A percentile compares a stretch with the other conserved stretches of the same genome.
Conservation (phyloP, 129 eudicot species). For the Flaveria ramosissima region DNA sequence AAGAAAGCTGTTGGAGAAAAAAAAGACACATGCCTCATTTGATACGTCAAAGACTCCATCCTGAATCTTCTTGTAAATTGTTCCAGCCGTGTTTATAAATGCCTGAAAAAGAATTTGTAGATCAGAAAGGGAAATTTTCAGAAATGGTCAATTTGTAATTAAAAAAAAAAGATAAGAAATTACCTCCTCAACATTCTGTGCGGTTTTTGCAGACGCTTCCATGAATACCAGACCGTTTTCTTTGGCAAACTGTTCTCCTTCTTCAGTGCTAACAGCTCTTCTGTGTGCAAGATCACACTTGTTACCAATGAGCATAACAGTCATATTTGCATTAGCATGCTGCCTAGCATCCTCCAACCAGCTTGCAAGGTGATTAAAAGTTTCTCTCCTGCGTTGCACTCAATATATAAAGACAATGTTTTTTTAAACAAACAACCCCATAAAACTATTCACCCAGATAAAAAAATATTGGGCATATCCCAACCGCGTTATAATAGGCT, state of each 20-base stretch:
- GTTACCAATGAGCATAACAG: conserved; percentile 89
- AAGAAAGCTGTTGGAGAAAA: not conserved
- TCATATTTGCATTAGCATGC: conserved; percentile 90
- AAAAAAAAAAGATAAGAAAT: not conserved
- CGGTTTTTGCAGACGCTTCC: conserved; percentile 94
- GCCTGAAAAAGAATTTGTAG: conserved; percentile 49
- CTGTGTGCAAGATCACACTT: conserved; percentile 84
- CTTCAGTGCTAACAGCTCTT: conserved; percentile 94
- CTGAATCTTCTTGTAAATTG: conserved; percentile 84
- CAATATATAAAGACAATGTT: not conserved
- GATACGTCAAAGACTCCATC: conserved; percentile 93
- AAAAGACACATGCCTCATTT: conserved; percentile 59
- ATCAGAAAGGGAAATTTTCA: conserved; percentile 7
- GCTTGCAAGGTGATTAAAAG: conserved; percentile 87
- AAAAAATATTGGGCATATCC: not conserved
- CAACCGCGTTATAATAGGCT: not conserved
- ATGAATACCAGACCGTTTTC: conserved; percentile 85
- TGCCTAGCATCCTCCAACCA: conserved; percentile 99
- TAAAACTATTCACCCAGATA: not conserved
- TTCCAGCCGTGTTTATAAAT: conserved; percentile 76
- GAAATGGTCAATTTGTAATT: not conserved
- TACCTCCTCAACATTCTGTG: conserved; percentile 93
- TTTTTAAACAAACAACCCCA: not conserved
- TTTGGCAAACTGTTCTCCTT: conserved; percentile 93
- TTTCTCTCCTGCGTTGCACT: conserved; percentile 68